Evolutionary conservation across 768 basidiomycete genomes (phyloP), one percentile per base, ranked within the genome.

Genomic region (Tulasnella sp.): DNA sequence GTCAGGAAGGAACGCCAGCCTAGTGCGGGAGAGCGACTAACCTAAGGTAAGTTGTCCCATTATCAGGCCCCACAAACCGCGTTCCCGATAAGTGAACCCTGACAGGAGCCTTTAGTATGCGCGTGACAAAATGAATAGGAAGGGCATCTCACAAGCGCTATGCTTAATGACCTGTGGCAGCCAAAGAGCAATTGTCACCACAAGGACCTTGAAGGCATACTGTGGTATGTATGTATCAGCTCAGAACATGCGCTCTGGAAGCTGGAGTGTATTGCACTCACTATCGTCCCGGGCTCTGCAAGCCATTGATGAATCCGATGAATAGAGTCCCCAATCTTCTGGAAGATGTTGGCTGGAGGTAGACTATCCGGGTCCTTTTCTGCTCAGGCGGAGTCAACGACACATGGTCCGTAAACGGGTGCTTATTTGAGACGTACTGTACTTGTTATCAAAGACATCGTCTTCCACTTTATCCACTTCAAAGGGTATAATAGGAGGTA

Each of bases 41-140:
- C 87, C 89, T 74, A 90, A 78, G 18, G 87, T 89, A 0, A 88
- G 89, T 80, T 90, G 90, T 0, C 88, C 87, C 88, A 89, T 90
- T 81, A 90, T 89, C 71, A 90, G 82, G 5, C 88, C 88, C 89
- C 88, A 90, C 5, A 89, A 74, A 5, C 87, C 87, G 77, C 87
- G 87, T 74, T 87, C 79, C 3, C 81, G 79, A 75, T 88, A 88
- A 51, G 85, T 85, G 80, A 87, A 87, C 40, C 83, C 86, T 87
- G 73, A n/a, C 3, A 20, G 23, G 23, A 51, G 51, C 23, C 20
- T 51, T 51, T 23, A 51, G 51, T 1, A 51, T 51, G 23, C 51
- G n/a, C 10, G n/a, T n/a, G 23, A 20, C n/a, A 51, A 51, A 51
- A 23, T 4, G 10, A n/a, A 51, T n/a, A n/a, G 23, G 51, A 2